Percentiles rank a stretch among this genome's conserved stretches.
phyloP scores from a whole-genome alignment of 805 yeast species.

The Myxozyma nipponensis region DNA sequence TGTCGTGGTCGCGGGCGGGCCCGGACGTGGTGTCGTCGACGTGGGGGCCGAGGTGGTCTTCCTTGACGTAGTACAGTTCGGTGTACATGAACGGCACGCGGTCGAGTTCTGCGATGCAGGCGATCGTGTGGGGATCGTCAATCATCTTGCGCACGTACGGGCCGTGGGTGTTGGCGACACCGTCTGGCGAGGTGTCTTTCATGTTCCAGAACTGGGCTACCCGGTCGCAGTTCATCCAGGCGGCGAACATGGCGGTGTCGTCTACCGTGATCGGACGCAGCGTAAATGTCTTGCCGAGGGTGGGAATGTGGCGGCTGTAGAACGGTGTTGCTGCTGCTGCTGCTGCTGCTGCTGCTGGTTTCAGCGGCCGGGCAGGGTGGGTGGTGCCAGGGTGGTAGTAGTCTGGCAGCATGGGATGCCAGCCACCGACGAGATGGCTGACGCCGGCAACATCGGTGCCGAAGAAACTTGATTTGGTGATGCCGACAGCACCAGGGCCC shows the following conservation, averaged over 20 bases:
- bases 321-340: too few species aligned
- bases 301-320: slow-evolving; percentile 28
- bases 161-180: slow-evolving; percentile 16
- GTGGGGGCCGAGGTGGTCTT: slow-evolving; percentile 30
- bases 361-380: background rate
- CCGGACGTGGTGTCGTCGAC: slow-evolving; percentile 13
- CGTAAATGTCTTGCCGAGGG: slow-evolving; percentile 14
- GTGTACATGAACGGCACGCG: slow-evolving; percentile 26
- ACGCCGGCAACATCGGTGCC: too few species aligned
- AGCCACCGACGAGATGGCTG: too few species aligned
- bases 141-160: slow-evolving; percentile 19
- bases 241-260: slow-evolving; percentile 20
- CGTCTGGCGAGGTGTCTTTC: slow-evolving; percentile 12
- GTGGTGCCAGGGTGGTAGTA: background rate
- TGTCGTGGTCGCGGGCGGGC: too few species aligned
- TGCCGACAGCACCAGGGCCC: too few species aligned
- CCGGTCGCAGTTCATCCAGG: slow-evolving; percentile 31
- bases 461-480: too few species aligned
- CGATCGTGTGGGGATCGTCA: slow-evolving; percentile 21
- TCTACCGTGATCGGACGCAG: slow-evolving; percentile 11
- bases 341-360: too few species aligned
- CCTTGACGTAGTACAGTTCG: slow-evolving; percentile 32
- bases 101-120: slow-evolving; percentile 29
- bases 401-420: background rate
- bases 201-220: slow-evolving; percentile 31